These are phyloP conservation scores for Septoria petroselini DNA, from an alignment of 2,329 filamentous ascomycete genomes.

Conservation along the genomic window DNA sequence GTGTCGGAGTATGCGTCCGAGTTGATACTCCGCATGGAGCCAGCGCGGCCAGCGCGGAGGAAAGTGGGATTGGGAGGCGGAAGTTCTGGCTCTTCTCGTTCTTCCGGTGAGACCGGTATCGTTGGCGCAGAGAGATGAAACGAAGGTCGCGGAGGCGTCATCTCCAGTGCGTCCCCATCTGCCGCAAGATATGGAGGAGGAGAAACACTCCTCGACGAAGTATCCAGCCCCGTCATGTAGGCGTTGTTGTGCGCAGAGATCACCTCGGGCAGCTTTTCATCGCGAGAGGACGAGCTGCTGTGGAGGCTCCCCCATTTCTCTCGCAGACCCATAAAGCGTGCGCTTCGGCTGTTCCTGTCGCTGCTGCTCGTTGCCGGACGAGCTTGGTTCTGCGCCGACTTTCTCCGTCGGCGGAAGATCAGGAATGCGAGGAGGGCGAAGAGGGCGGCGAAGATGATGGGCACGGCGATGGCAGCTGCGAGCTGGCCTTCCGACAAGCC, in stretches of 20 bases:
- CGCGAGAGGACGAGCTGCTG: slow-evolving; percentile 18
- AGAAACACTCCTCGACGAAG: slow-evolving; percentile 12
- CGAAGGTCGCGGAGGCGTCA: background rate
- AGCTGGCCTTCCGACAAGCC: slow-evolving; percentile 26
- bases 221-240: slow-evolving; percentile 30
- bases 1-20: slow-evolving; percentile 31
- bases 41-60: background rate
- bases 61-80: slow-evolving; percentile 2
- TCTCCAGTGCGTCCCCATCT: background rate
- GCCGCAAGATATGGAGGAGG: background rate
- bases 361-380: slow-evolving; percentile 2
- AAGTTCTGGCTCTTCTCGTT: background rate
- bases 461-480: slow-evolving; percentile 27
- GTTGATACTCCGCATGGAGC: slow-evolving; percentile 24
- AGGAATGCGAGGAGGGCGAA: slow-evolving; percentile 18
- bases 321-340: slow-evolving; percentile 13
- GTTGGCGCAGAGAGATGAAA: background rate
- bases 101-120: background rate
- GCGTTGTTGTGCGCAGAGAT: slow-evolving; percentile 18
- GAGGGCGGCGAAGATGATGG: slow-evolving; percentile 23
- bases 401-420: slow-evolving; percentile 24
- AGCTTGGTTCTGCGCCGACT: slow-evolving; percentile 4
- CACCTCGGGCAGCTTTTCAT: slow-evolving; percentile 4
- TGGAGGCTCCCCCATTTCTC: slow-evolving; percentile 23
- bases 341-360: background rate